Percentiles rank a stretch among this genome's conserved stretches.
phyloP scores from a whole-genome alignment of 305 asterid species.

The Plantago coronopus region DNA sequence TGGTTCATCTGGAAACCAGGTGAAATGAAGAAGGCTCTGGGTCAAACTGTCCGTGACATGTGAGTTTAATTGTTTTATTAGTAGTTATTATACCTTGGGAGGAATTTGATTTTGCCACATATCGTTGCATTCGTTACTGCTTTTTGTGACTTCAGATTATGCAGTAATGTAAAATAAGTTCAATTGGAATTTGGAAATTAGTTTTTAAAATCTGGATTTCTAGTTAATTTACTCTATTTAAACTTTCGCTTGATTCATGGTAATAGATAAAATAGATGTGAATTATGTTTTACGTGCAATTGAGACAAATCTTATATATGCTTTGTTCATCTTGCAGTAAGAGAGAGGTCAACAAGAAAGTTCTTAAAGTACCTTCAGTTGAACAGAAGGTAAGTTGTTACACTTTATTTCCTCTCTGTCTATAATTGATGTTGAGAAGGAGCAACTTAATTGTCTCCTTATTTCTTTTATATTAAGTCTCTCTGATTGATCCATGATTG shows the following conservation, averaged over 20 bases:
- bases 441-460: background rate
- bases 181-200: too few species aligned
- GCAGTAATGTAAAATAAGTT: too few species aligned
- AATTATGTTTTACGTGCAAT: constrained; percentile 16
- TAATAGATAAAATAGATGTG: background rate
- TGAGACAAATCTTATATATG: constrained; percentile 19
- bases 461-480: constrained; percentile 12
- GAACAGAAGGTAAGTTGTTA: constrained; percentile 70
- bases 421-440: background rate
- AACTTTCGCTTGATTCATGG: too few species aligned
- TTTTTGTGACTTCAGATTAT: background rate
- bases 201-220: too few species aligned
- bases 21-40: constrained; percentile 90
- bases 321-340: constrained; percentile 60
- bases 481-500: background rate
- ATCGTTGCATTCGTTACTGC: background rate
- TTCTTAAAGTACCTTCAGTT: constrained; percentile 86
- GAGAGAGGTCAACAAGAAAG: constrained; percentile 96
- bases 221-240: too few species aligned
- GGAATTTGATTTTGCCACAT: too few species aligned
- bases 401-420: constrained; percentile 13
- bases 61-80: constrained; percentile 37
- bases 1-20: constrained; percentile 34
- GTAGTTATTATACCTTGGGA: background rate
- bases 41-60: constrained; percentile 92